phyloP scores from a whole-genome alignment of 1,284 basidiomycete species.

The Pseudomicrostroma phylloplanum region DNA sequence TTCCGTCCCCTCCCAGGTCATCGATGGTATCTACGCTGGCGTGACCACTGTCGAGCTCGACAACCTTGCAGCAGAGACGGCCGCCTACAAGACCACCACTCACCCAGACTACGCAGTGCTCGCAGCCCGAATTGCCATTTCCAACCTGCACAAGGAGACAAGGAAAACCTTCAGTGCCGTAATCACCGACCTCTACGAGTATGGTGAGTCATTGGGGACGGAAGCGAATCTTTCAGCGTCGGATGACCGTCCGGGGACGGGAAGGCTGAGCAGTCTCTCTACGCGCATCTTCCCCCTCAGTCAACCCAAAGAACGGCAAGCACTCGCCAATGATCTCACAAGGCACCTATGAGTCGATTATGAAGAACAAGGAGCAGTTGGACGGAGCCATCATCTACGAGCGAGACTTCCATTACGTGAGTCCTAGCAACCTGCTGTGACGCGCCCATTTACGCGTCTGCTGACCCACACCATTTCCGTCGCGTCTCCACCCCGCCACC shows the following conservation, averaged over 20 bases:
- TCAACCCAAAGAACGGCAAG: conserved; percentile 84
- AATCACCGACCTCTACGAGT: conserved; percentile 81
- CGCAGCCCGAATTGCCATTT: conserved; percentile 95
- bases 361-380: conserved; percentile 72
- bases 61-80: conserved; percentile 72
- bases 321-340: conserved; percentile 86
- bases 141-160: conserved; percentile 98
- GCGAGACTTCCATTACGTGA: conserved; percentile 83
- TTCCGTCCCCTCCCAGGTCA: conserved; percentile 63
- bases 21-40: conserved; percentile 87
- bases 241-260: not conserved
- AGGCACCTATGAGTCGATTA: conserved; percentile 75
- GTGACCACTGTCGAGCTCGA: conserved; percentile 97
- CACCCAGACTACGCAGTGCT: conserved; percentile 98
- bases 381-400: conserved; percentile 97
- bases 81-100: conserved; percentile 85
- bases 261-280: not conserved
- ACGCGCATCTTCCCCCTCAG: conserved; percentile 51
- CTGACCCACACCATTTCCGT: conserved; percentile 58
- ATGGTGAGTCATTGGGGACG: conserved; percentile 57
- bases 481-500: conserved; percentile 3
- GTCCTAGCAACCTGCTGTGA: not conserved
- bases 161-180: conserved; percentile 94
- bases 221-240: conserved; percentile 27
- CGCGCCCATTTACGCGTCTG: no score